phyloP scores from a whole-genome alignment of 306 rosid species.

The Lotus japonicus region DNA sequence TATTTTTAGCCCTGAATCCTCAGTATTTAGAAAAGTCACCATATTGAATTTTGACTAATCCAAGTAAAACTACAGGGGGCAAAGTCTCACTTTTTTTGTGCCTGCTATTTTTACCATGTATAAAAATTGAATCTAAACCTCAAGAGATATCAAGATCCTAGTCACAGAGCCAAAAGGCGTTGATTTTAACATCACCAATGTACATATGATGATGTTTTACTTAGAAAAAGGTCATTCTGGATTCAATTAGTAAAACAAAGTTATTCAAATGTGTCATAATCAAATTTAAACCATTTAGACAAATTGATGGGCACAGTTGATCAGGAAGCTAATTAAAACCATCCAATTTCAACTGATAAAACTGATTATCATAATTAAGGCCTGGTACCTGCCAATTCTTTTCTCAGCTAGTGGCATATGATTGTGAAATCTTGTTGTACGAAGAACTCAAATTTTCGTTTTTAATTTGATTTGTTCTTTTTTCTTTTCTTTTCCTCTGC shows the following conservation, averaged over 20 bases:
- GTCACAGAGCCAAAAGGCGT: no score
- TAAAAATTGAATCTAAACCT: no score
- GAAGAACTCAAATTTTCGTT: background rate
- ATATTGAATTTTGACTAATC: no score
- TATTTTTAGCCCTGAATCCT: no score
- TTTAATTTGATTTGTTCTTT: background rate
- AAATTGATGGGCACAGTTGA: background rate
- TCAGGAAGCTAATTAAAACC: conserved; percentile 17
- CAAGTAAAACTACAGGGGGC: no score
- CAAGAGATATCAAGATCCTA: no score
- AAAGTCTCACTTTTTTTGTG: no score
- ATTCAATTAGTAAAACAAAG: conserved; percentile 13
- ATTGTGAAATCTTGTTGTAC: conserved; percentile 21
- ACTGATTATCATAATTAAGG: conserved; percentile 18
- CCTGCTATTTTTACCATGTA: no score
- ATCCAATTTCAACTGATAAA: conserved; percentile 12
- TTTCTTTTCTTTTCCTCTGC: background rate
- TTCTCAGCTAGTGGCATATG: conserved; percentile 5
- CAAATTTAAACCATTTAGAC: background rate
- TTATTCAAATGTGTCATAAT: conserved; percentile 1
- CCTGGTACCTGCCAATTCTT: background rate
- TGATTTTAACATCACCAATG: no score
- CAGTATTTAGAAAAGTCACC: no score
- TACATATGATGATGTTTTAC: no score
- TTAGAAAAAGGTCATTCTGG: background rate